Conservation (phyloP, 1,139 yeast species). For the Pichia sp. region DNA sequence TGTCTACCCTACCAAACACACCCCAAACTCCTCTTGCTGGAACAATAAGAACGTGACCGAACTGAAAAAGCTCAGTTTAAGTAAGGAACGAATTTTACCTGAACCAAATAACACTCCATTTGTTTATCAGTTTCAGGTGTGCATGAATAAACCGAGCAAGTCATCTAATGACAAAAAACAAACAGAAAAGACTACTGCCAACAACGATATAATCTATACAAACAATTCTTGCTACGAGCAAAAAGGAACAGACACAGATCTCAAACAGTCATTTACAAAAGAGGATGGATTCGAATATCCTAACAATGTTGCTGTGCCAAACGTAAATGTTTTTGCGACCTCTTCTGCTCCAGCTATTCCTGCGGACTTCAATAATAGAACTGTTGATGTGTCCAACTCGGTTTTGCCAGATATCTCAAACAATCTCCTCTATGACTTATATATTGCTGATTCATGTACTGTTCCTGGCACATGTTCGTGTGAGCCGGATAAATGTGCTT, state of each 20-base stretch:
- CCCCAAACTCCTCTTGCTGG: conserved; percentile 3
- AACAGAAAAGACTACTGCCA: background rate
- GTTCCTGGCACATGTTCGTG: conserved; percentile 51
- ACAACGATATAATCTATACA: background rate
- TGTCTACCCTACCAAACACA: conserved; percentile 10
- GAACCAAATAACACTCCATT: background rate
- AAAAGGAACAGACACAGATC: background rate
- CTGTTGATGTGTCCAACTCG: background rate
- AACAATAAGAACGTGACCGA: background rate
- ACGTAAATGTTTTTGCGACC: background rate
- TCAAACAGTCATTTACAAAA: background rate
- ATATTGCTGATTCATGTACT: conserved; percentile 38
- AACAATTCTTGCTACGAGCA: background rate
- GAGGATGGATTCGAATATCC: background rate
- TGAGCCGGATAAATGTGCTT: conserved; percentile 41
- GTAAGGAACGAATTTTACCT: background rate
- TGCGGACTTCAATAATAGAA: background rate
- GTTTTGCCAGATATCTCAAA: background rate
- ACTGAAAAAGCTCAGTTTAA: background rate
- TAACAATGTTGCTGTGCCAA: background rate
- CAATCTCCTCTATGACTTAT: conserved; percentile 27
- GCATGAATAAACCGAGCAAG: conserved; percentile 1
- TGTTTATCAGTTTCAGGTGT: conserved; percentile 9
- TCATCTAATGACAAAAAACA: background rate
- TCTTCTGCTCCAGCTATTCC: background rate